phyloP scores from a whole-genome alignment of 768 basidiomycete genomes.

The Sarcomyxa edulis region DNA sequence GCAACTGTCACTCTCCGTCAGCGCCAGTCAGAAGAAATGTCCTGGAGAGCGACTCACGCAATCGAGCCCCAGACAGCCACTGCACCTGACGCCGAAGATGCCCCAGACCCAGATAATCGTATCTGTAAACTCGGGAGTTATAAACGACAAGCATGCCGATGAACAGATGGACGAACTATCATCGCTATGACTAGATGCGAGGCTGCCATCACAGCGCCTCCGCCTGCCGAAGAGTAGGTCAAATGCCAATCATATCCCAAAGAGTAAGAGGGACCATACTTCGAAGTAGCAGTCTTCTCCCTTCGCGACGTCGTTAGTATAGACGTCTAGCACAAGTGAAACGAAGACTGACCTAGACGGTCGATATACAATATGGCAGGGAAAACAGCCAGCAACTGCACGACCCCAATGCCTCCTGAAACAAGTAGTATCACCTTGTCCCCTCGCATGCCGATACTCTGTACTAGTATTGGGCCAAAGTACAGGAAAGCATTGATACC shows the following conservation, averaged over 20 bases:
- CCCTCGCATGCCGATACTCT: slow-evolving; percentile 56
- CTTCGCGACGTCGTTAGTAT: slow-evolving; percentile 21
- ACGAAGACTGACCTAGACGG: slow-evolving; percentile 38
- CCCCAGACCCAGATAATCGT: slow-evolving; percentile 43
- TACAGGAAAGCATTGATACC: slow-evolving; percentile 84
- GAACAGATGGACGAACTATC: slow-evolving; percentile 52
- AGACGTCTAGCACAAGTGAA: neutral
- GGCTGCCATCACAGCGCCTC: slow-evolving; percentile 56
- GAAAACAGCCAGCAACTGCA: slow-evolving; percentile 71
- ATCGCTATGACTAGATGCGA: slow-evolving; percentile 64
- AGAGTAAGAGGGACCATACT: slow-evolving; percentile 17
- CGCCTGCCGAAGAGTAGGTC: slow-evolving; percentile 25
- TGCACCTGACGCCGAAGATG: slow-evolving; percentile 55
- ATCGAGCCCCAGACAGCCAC: slow-evolving; percentile 68
- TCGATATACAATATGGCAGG: slow-evolving; percentile 74
- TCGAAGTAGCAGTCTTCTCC: slow-evolving; percentile 61
- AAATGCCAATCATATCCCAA: neutral
- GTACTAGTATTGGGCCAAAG: slow-evolving; percentile 72
- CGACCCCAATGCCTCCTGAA: slow-evolving; percentile 73
- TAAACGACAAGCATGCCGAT: too few relatives aligned
- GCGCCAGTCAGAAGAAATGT: too few relatives aligned
- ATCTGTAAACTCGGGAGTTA: too few relatives aligned
- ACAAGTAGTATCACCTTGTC: slow-evolving; percentile 59
- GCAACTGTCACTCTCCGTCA: too few relatives aligned
- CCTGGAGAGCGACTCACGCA: slow-evolving; percentile 31